Base-by-base conservation (phyloP, 2,329 filamentous ascomycete genomes). In the Calonectria hongkongensis region DNA sequence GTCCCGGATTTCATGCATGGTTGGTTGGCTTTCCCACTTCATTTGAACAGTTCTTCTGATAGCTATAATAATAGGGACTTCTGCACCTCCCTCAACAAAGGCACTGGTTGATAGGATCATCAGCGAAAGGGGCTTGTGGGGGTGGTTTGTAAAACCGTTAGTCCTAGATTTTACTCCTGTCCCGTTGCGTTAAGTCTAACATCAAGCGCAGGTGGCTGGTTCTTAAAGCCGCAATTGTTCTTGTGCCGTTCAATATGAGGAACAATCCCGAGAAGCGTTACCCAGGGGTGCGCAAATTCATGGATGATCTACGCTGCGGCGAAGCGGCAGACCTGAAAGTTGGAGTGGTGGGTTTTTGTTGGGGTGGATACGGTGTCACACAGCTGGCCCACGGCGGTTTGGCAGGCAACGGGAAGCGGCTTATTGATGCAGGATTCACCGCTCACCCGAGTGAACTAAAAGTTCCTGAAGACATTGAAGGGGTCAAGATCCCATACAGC, bases 181-280 rank as follows among this genome's bases (percentile, higher is more conserved):
- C 4, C 39, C 10, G 39, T 7, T 41, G 10, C 12, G 36, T 7
- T 6, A 18, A 51, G 18, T 54, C 48, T 54, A 3, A 54, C 16
- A 54, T 33, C 1, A n/a, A 2, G 16, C 4, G 3, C 9, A 54
- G 50, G 2, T 54, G 50, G 50, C 15, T 54, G 8, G 28, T 54
- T 54, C n/a, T 54, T 3, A 54, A 54, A 54, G 50, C 50, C 5
- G 50, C 50, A n/a, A 9, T 33, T 6, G 28, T 54, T 21, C 50
- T 54, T 3, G 50, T 54, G 15, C 50, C 50, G 16, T 54, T 54
- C 28, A 15, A 27, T n/a, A 54, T 54, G 4, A 27, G 50, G 2
- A 54, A 54, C 7, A 54, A 54, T 28, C 50, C 50, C 7, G 50
- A 54, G n/a, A 54, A 54, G 12, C 50, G 50, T 18, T 54, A 54